Evolutionary conservation across 345 rosid species (phyloP).

Genomic region (Salix suchowensis): DNA sequence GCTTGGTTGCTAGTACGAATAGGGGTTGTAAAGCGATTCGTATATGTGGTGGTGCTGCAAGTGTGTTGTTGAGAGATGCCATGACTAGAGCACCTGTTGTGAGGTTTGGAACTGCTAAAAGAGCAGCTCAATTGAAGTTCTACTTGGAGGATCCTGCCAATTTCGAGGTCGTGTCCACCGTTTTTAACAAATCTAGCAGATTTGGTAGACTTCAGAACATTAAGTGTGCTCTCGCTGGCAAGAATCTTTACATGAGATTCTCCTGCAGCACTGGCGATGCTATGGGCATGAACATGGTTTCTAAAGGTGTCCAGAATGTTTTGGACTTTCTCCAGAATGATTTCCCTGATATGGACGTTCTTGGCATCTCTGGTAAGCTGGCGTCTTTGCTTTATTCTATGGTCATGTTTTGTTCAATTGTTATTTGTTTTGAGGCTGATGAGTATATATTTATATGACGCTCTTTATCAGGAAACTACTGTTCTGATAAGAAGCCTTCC

Average conservation of each 20-base stretch:
- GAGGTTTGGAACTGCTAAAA: slow-evolving; percentile 28
- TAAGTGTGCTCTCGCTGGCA: slow-evolving; percentile 33
- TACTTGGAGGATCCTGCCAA: slow-evolving; percentile 35
- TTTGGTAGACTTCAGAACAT: slow-evolving; percentile 32
- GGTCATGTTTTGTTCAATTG: background rate
- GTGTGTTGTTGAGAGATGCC: slow-evolving; percentile 35
- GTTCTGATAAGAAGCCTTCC: slow-evolving; percentile 46
- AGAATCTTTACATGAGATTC: slow-evolving; percentile 38
- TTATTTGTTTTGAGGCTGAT: background rate
- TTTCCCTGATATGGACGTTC: slow-evolving; percentile 43
- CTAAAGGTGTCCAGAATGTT: slow-evolving; percentile 46
- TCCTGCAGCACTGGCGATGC: slow-evolving; percentile 44
- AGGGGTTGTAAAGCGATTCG: slow-evolving; percentile 45
- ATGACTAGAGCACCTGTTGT: slow-evolving; percentile 44
- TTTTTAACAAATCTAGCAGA: slow-evolving; percentile 37
- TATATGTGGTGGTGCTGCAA: slow-evolving; percentile 39
- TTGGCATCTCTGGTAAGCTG: slow-evolving; percentile 36
- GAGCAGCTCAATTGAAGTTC: slow-evolving; percentile 36
- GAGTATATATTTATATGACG: background rate
- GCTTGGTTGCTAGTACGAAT: slow-evolving; percentile 44
- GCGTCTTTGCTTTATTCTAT: background rate
- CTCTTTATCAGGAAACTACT: slow-evolving; percentile 32
- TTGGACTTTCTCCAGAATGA: slow-evolving; percentile 34
- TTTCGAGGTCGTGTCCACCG: slow-evolving; percentile 21
- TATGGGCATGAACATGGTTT: slow-evolving; percentile 52